Percentiles rank a stretch among this genome's conserved stretches.
Conservation (phyloP, 495 filamentous ascomycete genomes). For the Patellaria atrata region DNA sequence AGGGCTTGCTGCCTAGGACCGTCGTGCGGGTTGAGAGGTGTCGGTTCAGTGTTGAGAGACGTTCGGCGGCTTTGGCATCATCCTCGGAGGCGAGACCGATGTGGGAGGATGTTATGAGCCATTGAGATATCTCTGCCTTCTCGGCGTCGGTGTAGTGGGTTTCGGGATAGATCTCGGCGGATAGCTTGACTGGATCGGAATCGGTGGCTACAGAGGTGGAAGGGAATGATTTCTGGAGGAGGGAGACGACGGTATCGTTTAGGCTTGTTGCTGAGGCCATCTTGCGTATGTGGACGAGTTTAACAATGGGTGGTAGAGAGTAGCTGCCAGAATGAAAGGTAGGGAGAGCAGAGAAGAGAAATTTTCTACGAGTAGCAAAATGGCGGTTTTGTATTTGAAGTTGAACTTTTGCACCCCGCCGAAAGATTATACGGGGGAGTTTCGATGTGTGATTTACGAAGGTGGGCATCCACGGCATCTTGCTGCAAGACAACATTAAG, state of each 20-base stretch:
- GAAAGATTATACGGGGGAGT: too few relatives aligned
- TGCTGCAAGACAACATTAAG: too few relatives aligned
- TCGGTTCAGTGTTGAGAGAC: slow-evolving; percentile 60
- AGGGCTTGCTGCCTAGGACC: slow-evolving; percentile 78
- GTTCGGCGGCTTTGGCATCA: slow-evolving; percentile 38
- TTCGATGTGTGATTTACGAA: too few relatives aligned
- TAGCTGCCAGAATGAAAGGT: background rate
- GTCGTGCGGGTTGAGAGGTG: slow-evolving; percentile 83
- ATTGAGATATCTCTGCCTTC: slow-evolving; percentile 73
- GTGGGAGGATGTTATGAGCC: slow-evolving; percentile 59
- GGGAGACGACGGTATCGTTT: slow-evolving; percentile 37
- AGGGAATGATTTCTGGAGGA: slow-evolving; percentile 42
- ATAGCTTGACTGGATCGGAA: slow-evolving; percentile 37
- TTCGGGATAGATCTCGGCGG: slow-evolving; percentile 47
- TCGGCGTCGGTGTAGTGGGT: slow-evolving; percentile 60
- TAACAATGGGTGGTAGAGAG: background rate
- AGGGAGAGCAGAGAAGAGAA: too few relatives aligned
- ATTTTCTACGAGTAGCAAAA: too few relatives aligned
- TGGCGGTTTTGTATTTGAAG: too few relatives aligned
- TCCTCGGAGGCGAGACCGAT: slow-evolving; percentile 46
- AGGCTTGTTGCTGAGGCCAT: slow-evolving; percentile 40
- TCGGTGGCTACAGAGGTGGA: slow-evolving; percentile 32
- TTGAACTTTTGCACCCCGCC: too few relatives aligned
- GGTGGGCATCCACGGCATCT: too few relatives aligned
- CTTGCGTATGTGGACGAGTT: too few relatives aligned